Conservation (phyloP, 495 filamentous ascomycete genomes). For the Diplogelasinospora grovesii region DNA sequence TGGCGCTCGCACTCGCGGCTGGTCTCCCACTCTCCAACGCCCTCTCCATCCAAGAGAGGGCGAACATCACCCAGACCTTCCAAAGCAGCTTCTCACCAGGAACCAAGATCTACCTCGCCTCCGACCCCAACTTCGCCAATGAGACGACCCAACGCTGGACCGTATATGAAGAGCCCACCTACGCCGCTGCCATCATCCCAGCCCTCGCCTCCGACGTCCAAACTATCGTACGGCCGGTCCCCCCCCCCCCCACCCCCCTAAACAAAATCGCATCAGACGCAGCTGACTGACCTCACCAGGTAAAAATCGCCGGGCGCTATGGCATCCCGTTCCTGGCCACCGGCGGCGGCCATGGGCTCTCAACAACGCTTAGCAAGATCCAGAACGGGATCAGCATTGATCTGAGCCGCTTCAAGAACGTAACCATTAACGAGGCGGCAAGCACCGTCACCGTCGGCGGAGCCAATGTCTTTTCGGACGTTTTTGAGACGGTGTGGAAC, state of each 20-base stretch:
- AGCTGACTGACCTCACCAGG: too few species aligned
- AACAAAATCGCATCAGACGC: too few species aligned
- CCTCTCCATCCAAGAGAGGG: too few species aligned
- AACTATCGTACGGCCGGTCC: not conserved
- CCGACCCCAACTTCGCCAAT: not conserved
- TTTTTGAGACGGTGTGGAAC: not conserved
- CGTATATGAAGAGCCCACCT: not conserved
- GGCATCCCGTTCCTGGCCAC: conserved; percentile 8
- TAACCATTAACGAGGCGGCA: conserved; percentile 15
- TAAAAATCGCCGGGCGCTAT: not conserved
- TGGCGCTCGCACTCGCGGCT: too few species aligned
- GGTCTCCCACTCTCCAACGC: too few species aligned
- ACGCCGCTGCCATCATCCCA: not conserved
- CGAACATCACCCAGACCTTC: conserved; percentile 1
- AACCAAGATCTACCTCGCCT: not conserved
- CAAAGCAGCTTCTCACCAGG: not conserved
- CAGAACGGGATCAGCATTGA: conserved; percentile 22
- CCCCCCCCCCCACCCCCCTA: not conserved
- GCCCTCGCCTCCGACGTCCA: not conserved
- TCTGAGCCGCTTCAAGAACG: conserved; percentile 20
- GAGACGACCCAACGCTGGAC: not conserved
- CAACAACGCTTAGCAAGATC: not conserved
- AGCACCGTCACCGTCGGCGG: not conserved
- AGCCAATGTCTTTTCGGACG: not conserved
- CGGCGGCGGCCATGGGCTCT: conserved; percentile 1